These are phyloP conservation scores for Mycena galopus DNA, from an alignment of 768 basidiomycete genomes.

Conservation along the genomic window DNA sequence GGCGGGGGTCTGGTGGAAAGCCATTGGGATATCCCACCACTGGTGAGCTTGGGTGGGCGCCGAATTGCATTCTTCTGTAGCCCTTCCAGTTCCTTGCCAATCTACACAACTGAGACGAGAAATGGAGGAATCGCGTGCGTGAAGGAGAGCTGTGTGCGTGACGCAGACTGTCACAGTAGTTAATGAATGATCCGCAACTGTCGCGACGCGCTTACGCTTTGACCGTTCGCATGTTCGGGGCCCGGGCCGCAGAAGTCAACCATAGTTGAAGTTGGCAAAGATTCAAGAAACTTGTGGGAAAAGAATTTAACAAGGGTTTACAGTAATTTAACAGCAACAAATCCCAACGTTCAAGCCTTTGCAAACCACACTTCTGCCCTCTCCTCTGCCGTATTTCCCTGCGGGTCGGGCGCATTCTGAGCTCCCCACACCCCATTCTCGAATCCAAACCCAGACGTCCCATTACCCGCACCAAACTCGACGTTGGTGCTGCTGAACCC, in stretches of 20 bases:
- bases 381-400: constrained; percentile 21
- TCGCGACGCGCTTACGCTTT: too few relatives aligned
- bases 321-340: too few relatives aligned
- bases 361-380: constrained; percentile 34
- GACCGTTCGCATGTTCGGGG: not conserved
- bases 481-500: constrained; percentile 19
- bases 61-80: constrained; percentile 21
- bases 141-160: not conserved
- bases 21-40: constrained; percentile 17
- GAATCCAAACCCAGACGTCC: constrained; percentile 26
- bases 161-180: not conserved
- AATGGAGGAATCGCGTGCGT: not conserved
- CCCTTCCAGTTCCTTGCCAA: not conserved
- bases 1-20: constrained; percentile 25
- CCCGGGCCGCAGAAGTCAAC: not conserved
- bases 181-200: not conserved
- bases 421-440: constrained; percentile 31
- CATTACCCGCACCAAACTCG: constrained; percentile 18
- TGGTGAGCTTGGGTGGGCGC: not conserved
- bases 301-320: too few relatives aligned
- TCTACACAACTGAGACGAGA: not conserved
- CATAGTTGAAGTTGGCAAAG: not conserved
- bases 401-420: constrained; percentile 15
- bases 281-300: not conserved
- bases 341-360: not conserved